A percentile compares a stretch with the other conserved stretches of the same genome.
phyloP scores from a whole-genome alignment of 768 basidiomycete genomes.

The Suillus plorans region DNA sequence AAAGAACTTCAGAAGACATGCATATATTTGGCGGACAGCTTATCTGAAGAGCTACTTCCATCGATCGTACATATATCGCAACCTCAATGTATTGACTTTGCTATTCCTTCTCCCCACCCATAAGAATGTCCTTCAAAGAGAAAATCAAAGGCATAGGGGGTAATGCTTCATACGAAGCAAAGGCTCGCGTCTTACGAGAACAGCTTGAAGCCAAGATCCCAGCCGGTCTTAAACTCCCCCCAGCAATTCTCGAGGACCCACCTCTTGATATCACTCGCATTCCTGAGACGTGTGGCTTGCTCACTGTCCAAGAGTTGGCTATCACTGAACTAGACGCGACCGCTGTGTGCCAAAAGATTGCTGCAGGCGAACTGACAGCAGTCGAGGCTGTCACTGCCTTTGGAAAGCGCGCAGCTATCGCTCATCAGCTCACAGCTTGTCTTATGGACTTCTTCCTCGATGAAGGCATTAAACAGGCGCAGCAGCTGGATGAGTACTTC shows the following conservation, averaged over 20 bases:
- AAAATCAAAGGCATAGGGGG: slow-evolving; percentile 25
- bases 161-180: slow-evolving; percentile 18
- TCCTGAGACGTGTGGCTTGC: slow-evolving; percentile 31
- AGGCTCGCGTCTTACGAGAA: slow-evolving; percentile 17
- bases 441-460: slow-evolving; percentile 47
- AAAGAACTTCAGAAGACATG: not conserved
- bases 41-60: not conserved
- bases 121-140: slow-evolving; percentile 16
- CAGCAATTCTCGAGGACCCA: slow-evolving; percentile 18
- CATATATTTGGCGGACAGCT: not conserved
- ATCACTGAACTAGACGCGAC: slow-evolving; percentile 39
- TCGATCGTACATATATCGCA: not conserved
- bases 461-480: slow-evolving; percentile 37
- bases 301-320: slow-evolving; percentile 30
- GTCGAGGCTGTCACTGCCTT: slow-evolving; percentile 43
- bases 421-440: slow-evolving; percentile 45
- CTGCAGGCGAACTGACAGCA: slow-evolving; percentile 31
- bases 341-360: slow-evolving; percentile 28
- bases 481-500: slow-evolving; percentile 42
- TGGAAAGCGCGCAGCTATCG: slow-evolving; percentile 50
- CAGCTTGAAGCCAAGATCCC: slow-evolving; percentile 27
- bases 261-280: slow-evolving; percentile 34
- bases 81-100: not conserved
- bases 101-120: slow-evolving; percentile 13
- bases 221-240: slow-evolving; percentile 14